Conservation (phyloP, 2,329 filamentous ascomycete species). For the Cucurbitaria berberidis region DNA sequence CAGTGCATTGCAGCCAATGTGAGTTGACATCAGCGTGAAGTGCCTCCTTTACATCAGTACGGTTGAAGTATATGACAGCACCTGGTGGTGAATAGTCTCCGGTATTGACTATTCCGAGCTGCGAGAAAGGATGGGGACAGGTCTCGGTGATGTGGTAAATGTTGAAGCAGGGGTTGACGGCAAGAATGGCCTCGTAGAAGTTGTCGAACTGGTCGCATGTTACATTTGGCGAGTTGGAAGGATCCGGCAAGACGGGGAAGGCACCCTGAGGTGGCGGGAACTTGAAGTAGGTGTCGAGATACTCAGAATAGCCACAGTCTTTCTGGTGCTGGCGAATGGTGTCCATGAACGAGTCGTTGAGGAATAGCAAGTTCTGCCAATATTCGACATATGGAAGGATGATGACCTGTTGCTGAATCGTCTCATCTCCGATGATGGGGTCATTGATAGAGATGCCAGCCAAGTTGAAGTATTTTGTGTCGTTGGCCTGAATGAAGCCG, state of each 20-base stretch:
- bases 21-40: conserved; percentile 55
- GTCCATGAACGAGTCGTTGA: conserved; percentile 53
- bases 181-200: conserved; percentile 48
- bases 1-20: conserved; percentile 52
- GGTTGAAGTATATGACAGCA: conserved; percentile 58
- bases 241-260: conserved; percentile 40
- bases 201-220: conserved; percentile 51
- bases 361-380: conserved; percentile 50
- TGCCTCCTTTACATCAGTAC: conserved; percentile 58
- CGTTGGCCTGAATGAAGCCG: conserved; percentile 60
- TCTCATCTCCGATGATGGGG: conserved; percentile 53
- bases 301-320: conserved; percentile 32
- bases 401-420: conserved; percentile 47
- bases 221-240: conserved; percentile 26
- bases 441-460: conserved; percentile 59
- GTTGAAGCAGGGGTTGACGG: conserved; percentile 59
- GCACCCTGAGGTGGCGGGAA: conserved; percentile 48
- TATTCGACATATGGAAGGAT: conserved; percentile 47
- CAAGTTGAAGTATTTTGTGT: conserved; percentile 59
- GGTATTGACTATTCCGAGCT: conserved; percentile 47
- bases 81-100: conserved; percentile 51
- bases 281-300: conserved; percentile 42
- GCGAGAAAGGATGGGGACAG: conserved; percentile 52
- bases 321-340: conserved; percentile 42
- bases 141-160: conserved; percentile 55